These are phyloP conservation scores for Microdochium trichocladiopsis DNA, from an alignment of 2,329 filamentous ascomycete genomes.

Conservation along the genomic window DNA sequence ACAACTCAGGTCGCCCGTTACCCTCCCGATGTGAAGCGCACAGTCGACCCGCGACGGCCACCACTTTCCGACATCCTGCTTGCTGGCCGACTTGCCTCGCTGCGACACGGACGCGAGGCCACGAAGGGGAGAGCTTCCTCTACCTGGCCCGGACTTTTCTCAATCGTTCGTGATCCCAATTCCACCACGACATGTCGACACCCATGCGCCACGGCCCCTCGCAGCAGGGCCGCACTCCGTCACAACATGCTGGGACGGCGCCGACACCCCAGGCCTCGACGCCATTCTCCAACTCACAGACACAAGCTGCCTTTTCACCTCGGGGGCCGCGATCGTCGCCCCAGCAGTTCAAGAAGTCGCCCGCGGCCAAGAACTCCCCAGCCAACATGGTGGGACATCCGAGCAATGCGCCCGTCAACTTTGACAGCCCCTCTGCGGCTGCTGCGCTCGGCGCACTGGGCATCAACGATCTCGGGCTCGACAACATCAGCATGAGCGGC, in stretches of 20 bases:
- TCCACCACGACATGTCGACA: conserved; percentile 19
- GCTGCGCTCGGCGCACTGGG: conserved; percentile 52
- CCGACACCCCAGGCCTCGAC: conserved; percentile 62
- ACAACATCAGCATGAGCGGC: conserved; percentile 40
- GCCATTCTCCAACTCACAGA: conserved; percentile 51
- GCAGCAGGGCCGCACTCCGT: conserved; percentile 39
- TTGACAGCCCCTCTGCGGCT: conserved; percentile 58
- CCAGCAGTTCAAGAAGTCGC: conserved; percentile 58
- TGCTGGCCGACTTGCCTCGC: too few relatives aligned
- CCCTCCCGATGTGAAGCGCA: too few relatives aligned
- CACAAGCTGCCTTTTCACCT: conserved; percentile 53
- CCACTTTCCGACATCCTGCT: too few relatives aligned
- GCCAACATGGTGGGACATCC: conserved; percentile 37
- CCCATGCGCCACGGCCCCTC: conserved; percentile 33
- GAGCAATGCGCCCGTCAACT: conserved; percentile 42
- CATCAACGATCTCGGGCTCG: conserved; percentile 47
- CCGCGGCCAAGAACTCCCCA: conserved; percentile 29
- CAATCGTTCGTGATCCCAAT: neutral
- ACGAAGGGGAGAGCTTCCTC: too few relatives aligned
- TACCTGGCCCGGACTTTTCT: neutral
- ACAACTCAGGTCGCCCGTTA: too few relatives aligned
- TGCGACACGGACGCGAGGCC: too few relatives aligned
- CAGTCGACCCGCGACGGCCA: too few relatives aligned
- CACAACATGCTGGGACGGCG: conserved; percentile 22
- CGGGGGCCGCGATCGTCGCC: conserved; percentile 51